Evolutionary conservation across 306 rosid species (phyloP).

Genomic region (Betula pendula): DNA sequence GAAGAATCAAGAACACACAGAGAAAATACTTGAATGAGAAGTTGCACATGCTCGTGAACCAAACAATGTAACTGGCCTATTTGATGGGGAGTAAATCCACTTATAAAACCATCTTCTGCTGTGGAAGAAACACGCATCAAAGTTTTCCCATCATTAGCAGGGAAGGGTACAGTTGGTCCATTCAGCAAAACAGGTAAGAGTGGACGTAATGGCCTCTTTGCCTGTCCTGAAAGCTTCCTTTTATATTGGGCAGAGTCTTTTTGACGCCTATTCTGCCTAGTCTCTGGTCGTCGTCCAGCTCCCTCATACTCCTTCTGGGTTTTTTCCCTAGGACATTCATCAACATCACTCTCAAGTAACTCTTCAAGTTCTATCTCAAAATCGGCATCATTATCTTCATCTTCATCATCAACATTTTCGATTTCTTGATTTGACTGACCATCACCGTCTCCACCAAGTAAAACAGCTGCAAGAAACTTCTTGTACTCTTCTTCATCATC

Average conservation of each 20-base stretch:
- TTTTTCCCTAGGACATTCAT: constrained; percentile 47
- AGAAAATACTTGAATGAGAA: constrained; percentile 89
- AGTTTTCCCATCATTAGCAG: constrained; percentile 39
- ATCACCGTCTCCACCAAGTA: constrained; percentile 66
- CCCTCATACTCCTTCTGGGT: constrained; percentile 44
- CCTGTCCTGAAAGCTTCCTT: constrained; percentile 50
- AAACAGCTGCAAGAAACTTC: constrained; percentile 84
- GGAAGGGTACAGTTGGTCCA: constrained; percentile 42
- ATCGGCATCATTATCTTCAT: constrained; percentile 93
- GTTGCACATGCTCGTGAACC: constrained; percentile 90
- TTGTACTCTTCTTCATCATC: constrained; percentile 91
- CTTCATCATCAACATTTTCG: constrained; percentile 74
- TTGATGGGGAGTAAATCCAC: constrained; percentile 81
- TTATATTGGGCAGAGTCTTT: constrained; percentile 47
- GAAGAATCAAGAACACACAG: constrained; percentile 74
- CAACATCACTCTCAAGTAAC: constrained; percentile 81
- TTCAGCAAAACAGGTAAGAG: constrained; percentile 70
- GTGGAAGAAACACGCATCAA: constrained; percentile 54
- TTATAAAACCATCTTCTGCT: constrained; percentile 52
- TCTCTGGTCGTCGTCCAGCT: constrained; percentile 77
- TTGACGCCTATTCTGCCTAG: constrained; percentile 73
- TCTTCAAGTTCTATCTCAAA: constrained; percentile 97
- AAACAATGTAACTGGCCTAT: constrained; percentile 77
- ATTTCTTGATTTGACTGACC: constrained; percentile 52
- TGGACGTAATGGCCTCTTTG: constrained; percentile 75